Base-by-base conservation (phyloP, 352 stramenopile species). In the Pythium guiyangense region DNA sequence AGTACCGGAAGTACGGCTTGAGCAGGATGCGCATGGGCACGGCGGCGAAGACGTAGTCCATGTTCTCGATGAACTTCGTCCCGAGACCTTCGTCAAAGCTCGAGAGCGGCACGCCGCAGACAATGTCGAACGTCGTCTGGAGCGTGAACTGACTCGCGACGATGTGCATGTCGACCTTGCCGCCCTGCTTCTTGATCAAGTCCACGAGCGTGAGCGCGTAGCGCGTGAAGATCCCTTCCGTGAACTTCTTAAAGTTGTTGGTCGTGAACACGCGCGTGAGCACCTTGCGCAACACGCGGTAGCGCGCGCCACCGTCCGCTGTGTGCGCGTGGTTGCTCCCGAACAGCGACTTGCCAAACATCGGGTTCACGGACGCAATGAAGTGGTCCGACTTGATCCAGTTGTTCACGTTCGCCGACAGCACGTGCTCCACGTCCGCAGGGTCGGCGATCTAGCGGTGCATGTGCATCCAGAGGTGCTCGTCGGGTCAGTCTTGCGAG, bases 261-360 rank as follows among this genome's bases (percentile, higher is more conserved):
- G 68, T 83, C 34, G 81, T 93, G 44, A 96, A 96, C 35, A 97
- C 92, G 49, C 92, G 88, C 31, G 81, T 88, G 45, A 84, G 79
- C 18, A 79, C 76, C 51, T 96, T 96, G 52, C 86, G 77, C 57
- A 94, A 84, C 3, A 87, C 54, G 10, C 69, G 58, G 80, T 79
- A 96, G 34, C 67, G 71, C 53, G 56, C 69, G 18, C 82, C 82
- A 15, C 84, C 68, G 44, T 83, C 74, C 3, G 59, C 51, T 12
- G 67, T 62, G 56, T 82, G 45, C n/a, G 64, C 53, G 55, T 87
- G 77, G 54, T 88, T 90, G 57, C 83, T 63, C 18, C 73, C 70
- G n/a, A 90, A 83, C 39, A 90, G 81, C 31, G 79, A 85, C 47
- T 86, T 73, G 27, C 71, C 66, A 59, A 88, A 87, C 25, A 86